Evolutionary conservation across 1,139 yeast genomes (phyloP), one percentile per base, ranked within the genome.

Genomic region (Geotrichum citri-aurantii): DNA sequence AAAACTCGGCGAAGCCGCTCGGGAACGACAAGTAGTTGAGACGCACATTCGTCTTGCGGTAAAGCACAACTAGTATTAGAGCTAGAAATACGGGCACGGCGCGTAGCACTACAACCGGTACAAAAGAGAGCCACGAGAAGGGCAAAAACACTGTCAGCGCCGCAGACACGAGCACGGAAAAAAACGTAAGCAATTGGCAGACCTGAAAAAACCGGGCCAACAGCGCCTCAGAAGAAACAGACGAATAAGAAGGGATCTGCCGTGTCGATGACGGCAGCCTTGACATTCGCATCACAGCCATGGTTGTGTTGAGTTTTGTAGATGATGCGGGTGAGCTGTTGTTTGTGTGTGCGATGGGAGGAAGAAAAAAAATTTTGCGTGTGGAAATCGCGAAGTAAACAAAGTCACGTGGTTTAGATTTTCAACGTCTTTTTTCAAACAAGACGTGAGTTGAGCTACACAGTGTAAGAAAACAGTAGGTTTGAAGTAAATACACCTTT

Each of bases 121-220:
- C 60, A 58, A 37, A 60, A 59, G 33, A 55, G 48, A 42, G 60
- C 60, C 48, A 63, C 59, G 44, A 62, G 31, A 54, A 67, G 17
- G 65, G 56, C 19, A 58, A 54, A 24, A 63, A 58, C 29, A 60
- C 21, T 6, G 61, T 50, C 46, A 66, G 55, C 11, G 62, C 37
- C 6, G 64, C 23, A 2, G 68, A 59, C 24, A 63, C 33, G 1
- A 54, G 46, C 61, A 65, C 65, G 31, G 67, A 58, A 19, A 63
- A 60, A 31, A 65, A 56, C 46, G 60, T 56, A n/a, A 68, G 60
- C 54, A 70, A 58, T 55, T 64, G 65, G 47, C 62, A 56, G 52
- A 71, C 60, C 50, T 65, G 66, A 23, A 66, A 68, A 57, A 71
- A 71, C 37, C 76, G 65, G 44, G 65, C 59, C 62, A 67, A 68